Evolutionary conservation across 2,329 filamentous ascomycete species (phyloP), one percentile per base, ranked within the genome.

Genomic region (Lojkania enalia): DNA sequence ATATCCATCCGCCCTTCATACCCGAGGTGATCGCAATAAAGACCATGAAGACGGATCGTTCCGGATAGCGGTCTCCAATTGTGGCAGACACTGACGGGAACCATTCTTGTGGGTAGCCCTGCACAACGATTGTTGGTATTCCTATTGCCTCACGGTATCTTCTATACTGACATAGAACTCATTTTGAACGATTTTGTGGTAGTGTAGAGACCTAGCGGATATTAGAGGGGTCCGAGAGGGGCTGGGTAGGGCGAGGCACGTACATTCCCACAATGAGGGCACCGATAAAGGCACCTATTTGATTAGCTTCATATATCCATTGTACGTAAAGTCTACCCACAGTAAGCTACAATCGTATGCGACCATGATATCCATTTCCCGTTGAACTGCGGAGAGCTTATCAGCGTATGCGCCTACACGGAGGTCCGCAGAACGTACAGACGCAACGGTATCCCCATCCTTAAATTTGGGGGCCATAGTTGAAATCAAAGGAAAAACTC

Each of bases 1-100:
- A 20, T 20, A 14, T 5, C 6, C 15, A 35, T 49, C 20, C 20
- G 7, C 20, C 20, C 27, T 42, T 57, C 76, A 40, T 78, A 85
- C 88, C 88, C 33, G 94, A 96, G 23, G 92, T 96, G 49, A 99
- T 85, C 49, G 92, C 92, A 67, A 99, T 99, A 69, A 97, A 96
- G 56, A 99, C 72, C 82, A 95, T 92, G 71, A 99, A 99, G 62
- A 97, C 87, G 13, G 94, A 95, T 48, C 94, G 86, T 73, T 99
- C 94, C 41, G 94, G 94, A 64, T 96, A 97, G 55, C 91, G 85
- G 71, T 99, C 94, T 68, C 94, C 94, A 73, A 99, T 99, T 25
- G 94, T 97, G 30, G 94, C 86, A 20, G 92, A 96, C 16, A 96
- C 91, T 32, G 91, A 96, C 46, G 91, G 91, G 64, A 96, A 96